phyloP scores from a whole-genome alignment of 75 land plant species.

The Pinus taeda region DNA sequence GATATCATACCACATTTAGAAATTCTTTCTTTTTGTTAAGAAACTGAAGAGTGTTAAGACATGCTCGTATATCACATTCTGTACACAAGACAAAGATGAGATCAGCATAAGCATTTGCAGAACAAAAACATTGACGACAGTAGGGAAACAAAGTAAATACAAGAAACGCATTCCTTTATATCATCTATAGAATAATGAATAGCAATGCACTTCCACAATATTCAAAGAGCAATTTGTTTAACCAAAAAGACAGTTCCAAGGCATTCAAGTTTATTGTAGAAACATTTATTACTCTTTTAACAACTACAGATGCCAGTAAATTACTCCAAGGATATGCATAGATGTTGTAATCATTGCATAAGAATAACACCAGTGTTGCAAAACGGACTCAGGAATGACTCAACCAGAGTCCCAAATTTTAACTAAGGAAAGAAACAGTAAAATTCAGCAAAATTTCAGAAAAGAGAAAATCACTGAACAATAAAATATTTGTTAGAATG shows the following conservation, averaged over 20 bases:
- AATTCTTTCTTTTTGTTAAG: slow-evolving; percentile 71
- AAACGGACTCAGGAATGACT: no score
- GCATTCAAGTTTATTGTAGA: neutral
- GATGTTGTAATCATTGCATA: no score
- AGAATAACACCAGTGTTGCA: no score
- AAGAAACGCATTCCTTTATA: neutral
- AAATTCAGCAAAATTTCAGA: no score
- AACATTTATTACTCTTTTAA: neutral
- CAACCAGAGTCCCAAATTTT: no score
- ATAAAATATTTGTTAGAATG: slow-evolving; percentile 1
- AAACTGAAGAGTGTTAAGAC: slow-evolving; percentile 97
- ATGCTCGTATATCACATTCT: slow-evolving; percentile 98
- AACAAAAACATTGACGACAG: neutral
- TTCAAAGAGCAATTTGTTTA: neutral
- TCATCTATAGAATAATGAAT: neutral
- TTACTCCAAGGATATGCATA: no score
- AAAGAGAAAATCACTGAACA: neutral
- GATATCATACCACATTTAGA: slow-evolving; percentile 55
- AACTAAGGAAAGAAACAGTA: no score
- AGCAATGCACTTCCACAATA: neutral
- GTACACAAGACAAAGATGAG: slow-evolving; percentile 12
- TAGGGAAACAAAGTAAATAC: neutral
- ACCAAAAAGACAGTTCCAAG: neutral
- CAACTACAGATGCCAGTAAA: no score
- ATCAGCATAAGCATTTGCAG: neutral